phyloP scores from a whole-genome alignment of 2,329 filamentous ascomycete genomes.

The Colletotrichum abscissum region DNA sequence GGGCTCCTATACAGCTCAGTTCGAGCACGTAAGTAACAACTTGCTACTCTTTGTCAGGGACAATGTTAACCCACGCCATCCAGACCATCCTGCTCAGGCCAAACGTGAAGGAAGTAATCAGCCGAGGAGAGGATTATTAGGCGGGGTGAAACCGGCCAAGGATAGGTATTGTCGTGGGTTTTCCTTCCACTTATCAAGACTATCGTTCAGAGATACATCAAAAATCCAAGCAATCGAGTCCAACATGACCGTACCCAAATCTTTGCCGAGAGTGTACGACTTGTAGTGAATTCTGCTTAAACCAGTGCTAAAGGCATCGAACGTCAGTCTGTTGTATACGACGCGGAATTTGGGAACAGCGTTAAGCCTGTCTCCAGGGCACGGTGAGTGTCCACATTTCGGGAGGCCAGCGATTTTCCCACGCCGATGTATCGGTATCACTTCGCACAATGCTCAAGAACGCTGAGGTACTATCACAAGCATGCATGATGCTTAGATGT shows the following conservation, averaged over 20 bases:
- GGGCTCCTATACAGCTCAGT: constrained; percentile 94
- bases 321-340: too few species aligned
- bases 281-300: neutral
- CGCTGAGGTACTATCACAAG: too few species aligned
- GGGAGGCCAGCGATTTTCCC: too few species aligned
- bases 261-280: neutral
- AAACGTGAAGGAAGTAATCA: constrained; percentile 88
- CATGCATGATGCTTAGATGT: too few species aligned
- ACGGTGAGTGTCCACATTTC: too few species aligned
- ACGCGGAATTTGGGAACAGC: neutral
- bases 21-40: constrained; percentile 81
- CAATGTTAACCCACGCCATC: neutral
- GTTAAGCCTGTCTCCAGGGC: too few species aligned
- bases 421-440: neutral
- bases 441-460: neutral
- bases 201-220: constrained; percentile 27
- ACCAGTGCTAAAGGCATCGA: too few species aligned
- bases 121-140: constrained; percentile 86
- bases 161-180: constrained; percentile 21
- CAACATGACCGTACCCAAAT: neutral
- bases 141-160: constrained; percentile 11
- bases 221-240: constrained; percentile 24
- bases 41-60: neutral
- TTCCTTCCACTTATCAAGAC: constrained; percentile 25
- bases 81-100: constrained; percentile 82